Base-by-base conservation (phyloP, 768 basidiomycete species). In the Phylloporus sp. region DNA sequence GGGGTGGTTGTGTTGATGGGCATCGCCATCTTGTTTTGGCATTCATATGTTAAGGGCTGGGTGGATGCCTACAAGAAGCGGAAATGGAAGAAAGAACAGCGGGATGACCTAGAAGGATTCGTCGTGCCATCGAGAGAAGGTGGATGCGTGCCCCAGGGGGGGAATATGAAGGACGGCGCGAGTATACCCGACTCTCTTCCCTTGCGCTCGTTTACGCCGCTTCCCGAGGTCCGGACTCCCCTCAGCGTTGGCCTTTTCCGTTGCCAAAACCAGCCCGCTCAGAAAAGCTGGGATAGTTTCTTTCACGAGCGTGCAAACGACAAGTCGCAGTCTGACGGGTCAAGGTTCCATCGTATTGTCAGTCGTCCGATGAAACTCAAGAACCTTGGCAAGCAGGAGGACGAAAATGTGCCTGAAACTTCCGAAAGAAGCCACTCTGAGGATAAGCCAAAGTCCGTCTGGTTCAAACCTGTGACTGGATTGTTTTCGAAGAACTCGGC, bases 1-100 rank as follows among this genome's bases (percentile, higher is more conserved):
- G 77, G 69, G 15, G 32, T 90, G 29, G 89, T 96, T 36, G 82
- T 92, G 23, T 58, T 95, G 48, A 86, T 94, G 77, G 94, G 79
- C 13, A 59, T 90, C 23, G 60, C 60, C 47, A 68, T 90, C 57
- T 69, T 92, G 34, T 69, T 85, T 39, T 90, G 86, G 86, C 77
- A 89, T 59, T 75, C 84, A 4, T 82, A 79, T 60, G 80, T 75
- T 22, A 73, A 68, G 33, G 59, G 62, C 8, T 69, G 68, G 64
- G 48, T 77, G 23, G 77, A 81, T 59, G 67, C 63, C 28, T 71
- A 73, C 51, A 71, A 67, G 55, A 73, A 71, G 45, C 68, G 70
- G 54, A 73, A 64, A 60, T 84, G 77, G 72, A 67, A 72, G 57
- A 65, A 59, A 40, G 75, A 79, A 55, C 78, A 81, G 59, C 71